Conservation (phyloP, 176 grass and related monocot species). For the Ensete ventricosum region DNA sequence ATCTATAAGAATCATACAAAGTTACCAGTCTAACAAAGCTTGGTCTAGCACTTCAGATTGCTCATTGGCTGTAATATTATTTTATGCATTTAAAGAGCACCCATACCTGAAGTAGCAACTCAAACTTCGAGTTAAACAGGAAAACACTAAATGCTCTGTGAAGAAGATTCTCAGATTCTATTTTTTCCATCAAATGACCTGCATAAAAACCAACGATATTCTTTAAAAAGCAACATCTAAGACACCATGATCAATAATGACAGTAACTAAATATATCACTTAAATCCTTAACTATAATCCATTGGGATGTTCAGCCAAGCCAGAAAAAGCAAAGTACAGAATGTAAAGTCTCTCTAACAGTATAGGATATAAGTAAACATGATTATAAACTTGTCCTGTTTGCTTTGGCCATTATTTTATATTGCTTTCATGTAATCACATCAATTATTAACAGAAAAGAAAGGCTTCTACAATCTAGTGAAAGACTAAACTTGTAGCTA, state of each 20-base stretch:
- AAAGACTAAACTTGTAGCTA: no score
- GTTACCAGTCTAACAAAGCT: no score
- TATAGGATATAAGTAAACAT: neutral
- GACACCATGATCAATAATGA: neutral
- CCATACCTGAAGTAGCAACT: conserved; percentile 72
- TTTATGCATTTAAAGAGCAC: neutral
- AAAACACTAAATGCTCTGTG: conserved; percentile 91
- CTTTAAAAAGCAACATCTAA: neutral
- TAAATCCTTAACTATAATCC: neutral
- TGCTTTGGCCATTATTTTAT: neutral
- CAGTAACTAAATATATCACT: neutral
- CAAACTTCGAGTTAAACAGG: conserved; percentile 83
- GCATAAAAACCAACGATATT: neutral
- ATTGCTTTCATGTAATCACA: no score
- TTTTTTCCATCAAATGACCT: conserved; percentile 97
- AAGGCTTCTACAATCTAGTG: no score
- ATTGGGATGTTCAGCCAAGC: neutral
- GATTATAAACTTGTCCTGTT: neutral
- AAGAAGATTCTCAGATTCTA: conserved; percentile 60
- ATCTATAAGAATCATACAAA: no score
- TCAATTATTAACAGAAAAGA: no score
- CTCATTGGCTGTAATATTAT: no score
- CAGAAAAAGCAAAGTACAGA: neutral
- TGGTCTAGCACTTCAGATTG: no score
- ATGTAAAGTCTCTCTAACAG: neutral